Conservation (phyloP, 1,284 basidiomycete genomes). For the Entoloma clypeatum region DNA sequence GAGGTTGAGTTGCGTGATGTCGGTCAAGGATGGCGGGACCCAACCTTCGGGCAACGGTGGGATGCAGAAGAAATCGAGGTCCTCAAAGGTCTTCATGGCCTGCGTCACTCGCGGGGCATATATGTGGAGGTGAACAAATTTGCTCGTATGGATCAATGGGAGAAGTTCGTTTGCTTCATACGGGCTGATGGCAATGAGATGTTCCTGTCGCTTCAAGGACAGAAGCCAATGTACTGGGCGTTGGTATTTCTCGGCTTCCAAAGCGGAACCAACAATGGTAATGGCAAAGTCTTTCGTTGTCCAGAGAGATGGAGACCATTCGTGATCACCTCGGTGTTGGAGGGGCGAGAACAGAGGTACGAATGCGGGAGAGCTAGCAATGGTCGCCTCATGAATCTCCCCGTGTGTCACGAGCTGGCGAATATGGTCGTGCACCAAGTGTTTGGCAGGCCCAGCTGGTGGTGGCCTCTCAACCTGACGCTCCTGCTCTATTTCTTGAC, state of each 20-base stretch:
- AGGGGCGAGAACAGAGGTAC: constrained; percentile 18
- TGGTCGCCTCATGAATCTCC: constrained; percentile 10
- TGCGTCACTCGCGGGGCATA: constrained; percentile 39
- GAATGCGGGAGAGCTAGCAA: constrained; percentile 17
- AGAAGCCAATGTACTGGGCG: constrained; percentile 44
- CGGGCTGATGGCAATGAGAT: constrained; percentile 42
- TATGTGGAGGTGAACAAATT: constrained; percentile 36
- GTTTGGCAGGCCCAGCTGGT: constrained; percentile 20
- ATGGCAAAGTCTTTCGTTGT: constrained; percentile 31
- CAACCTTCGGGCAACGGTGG: constrained; percentile 23
- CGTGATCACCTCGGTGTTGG: background rate
- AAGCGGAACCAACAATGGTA: constrained; percentile 19
- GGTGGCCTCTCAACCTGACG: constrained; percentile 34
- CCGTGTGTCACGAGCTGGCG: constrained; percentile 27
- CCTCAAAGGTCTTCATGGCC: constrained; percentile 37
- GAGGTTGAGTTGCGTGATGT: constrained; percentile 37
- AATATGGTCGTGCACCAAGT: constrained; percentile 26
- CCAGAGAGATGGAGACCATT: constrained; percentile 23
- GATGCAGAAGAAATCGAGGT: constrained; percentile 33
- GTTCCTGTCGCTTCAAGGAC: constrained; percentile 2
- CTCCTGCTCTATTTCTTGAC: constrained; percentile 41
- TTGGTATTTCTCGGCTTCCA: constrained; percentile 29
- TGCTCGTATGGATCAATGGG: constrained; percentile 31
- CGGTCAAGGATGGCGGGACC: constrained; percentile 16
- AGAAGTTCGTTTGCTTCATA: constrained; percentile 42